phyloP scores from a whole-genome alignment of 805 yeast genomes.

The Isabelozyma heimii region DNA sequence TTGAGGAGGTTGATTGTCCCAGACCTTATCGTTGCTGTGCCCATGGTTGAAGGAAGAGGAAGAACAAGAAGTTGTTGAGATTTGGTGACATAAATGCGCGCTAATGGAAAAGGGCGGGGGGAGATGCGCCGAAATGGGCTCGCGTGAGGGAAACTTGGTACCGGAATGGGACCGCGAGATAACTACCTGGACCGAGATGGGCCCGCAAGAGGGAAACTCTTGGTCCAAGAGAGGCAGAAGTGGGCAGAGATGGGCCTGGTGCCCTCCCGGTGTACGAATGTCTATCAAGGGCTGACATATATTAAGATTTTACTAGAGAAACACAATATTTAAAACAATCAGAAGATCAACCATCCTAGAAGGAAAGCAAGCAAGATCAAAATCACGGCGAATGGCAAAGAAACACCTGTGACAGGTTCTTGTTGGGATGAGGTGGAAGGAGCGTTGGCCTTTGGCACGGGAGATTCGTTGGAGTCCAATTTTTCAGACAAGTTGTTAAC shows the following conservation, averaged over 20 bases:
- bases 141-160: no score
- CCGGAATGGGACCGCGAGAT: no score
- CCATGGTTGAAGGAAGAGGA: neutral
- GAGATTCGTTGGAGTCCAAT: slow-evolving; percentile 38
- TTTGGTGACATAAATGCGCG: neutral
- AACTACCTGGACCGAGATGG: no score
- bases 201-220: no score
- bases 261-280: no score
- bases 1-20: slow-evolving; percentile 53
- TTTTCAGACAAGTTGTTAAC: slow-evolving; percentile 44
- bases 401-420: slow-evolving; percentile 46
- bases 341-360: slow-evolving; percentile 74
- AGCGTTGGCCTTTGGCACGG: slow-evolving; percentile 7
- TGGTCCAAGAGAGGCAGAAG: no score
- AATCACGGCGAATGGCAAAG: slow-evolving; percentile 50
- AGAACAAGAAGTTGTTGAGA: neutral
- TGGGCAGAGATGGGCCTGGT: no score
- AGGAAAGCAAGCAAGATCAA: slow-evolving; percentile 50
- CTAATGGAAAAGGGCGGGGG: neutral
- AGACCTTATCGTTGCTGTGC: slow-evolving; percentile 39
- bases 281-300: no score
- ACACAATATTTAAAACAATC: slow-evolving; percentile 9
- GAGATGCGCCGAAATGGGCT: no score
- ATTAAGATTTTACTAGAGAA: no score
- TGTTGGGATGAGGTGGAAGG: slow-evolving; percentile 11